Base-by-base conservation (phyloP, 768 basidiomycete species). In the Rhizopogon roseolus region DNA sequence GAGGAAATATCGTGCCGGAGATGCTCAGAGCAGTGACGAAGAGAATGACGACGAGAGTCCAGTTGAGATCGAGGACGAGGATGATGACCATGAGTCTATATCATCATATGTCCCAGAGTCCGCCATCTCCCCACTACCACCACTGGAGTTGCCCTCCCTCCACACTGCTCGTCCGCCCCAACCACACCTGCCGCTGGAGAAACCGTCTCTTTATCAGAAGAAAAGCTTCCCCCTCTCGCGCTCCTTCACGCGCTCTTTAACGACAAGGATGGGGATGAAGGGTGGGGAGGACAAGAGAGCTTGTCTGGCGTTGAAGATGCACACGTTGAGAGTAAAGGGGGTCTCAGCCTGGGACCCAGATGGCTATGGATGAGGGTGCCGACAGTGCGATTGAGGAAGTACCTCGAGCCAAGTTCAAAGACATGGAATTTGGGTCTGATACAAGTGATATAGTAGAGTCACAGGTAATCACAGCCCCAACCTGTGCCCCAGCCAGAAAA, bases 211-310 rank as follows among this genome's bases (percentile, higher is more conserved):
- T 19, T 36, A 8, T 6, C 46, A 8, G 52, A 54, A 10, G 65
- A 66, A 52, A 49, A 56, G 11, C 41, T 54, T 17, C 22, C 57
- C 50, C 46, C 59, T 5, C 59, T 67, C 19, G 32, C 57, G 5
- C 69, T 88, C 16, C 67, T 87, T 0, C 63, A 72, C 6, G 74
- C 78, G 0, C 66, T 89, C 36, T 87, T 88, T 44, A 81, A 74
- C 1, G 70, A 67, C 16, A 60, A n/a, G 25, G 42, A 36, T 16
- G 46, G 61, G 7, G 71, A 72, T 10, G 74, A 74, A 5, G 77
- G 84, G 6, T 88, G 88, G 88, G 76, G 74, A 3, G 84, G 80
- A 6, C 66, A 66, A 22, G 86, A 88, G 63, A 81, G 77, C 54
- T 67, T 81, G 3, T 79, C 81, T 1, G 85, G 83, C 27, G 66